Percentiles rank a stretch among this genome's conserved stretches.
Evolutionary conservation across 169 alveolate genomes (phyloP).

Genomic region (Plasmodium reichenowi): DNA sequence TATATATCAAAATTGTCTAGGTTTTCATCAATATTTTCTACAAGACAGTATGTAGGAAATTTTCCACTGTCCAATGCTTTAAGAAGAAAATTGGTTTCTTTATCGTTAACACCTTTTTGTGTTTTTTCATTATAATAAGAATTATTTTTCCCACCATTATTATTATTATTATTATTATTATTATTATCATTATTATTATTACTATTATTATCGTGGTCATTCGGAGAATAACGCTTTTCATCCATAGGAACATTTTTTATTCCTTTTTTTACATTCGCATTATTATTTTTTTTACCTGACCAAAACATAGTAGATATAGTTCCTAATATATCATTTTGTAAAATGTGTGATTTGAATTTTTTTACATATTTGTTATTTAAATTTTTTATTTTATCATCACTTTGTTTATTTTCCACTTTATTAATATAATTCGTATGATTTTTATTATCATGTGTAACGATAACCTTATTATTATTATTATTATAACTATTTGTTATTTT

Average conservation of each 20-base stretch:
- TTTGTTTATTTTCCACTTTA: not conserved
- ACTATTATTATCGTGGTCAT: not conserved
- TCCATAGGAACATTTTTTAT: not conserved
- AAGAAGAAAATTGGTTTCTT: slow-evolving; percentile 31
- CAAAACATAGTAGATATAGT: not conserved
- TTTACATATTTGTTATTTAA: not conserved
- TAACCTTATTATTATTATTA: not conserved
- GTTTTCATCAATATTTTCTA: slow-evolving; percentile 48
- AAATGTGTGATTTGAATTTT: not conserved
- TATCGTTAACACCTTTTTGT: not conserved
- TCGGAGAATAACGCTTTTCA: not conserved
- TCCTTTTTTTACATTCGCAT: not conserved
- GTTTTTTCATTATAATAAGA: not conserved
- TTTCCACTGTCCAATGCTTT: slow-evolving; percentile 60
- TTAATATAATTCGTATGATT: not conserved
- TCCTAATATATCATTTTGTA: not conserved
- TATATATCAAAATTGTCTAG: slow-evolving; percentile 59
- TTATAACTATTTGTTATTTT: not conserved
- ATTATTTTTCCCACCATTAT: not conserved
- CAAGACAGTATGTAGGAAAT: slow-evolving; percentile 57
- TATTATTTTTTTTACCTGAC: not conserved
- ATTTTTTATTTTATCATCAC: not conserved
- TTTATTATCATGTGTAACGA: not conserved
- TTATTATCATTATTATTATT: not conserved
- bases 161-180: not conserved